Base-by-base conservation (phyloP, 257 asterid species). In the Solanum arcanum region DNA sequence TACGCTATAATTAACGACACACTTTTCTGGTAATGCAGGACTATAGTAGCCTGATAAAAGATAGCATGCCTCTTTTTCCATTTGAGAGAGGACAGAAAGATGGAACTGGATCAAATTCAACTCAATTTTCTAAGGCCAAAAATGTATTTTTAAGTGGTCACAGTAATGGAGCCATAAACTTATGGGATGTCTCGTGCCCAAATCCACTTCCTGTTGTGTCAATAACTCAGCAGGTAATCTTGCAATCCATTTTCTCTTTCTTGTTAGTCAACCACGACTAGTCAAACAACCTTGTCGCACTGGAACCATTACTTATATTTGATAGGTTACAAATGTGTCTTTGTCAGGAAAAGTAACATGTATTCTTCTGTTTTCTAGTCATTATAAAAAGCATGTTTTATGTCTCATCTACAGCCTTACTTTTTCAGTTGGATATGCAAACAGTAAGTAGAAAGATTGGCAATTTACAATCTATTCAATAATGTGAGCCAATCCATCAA, bases 101-200 rank as follows among this genome's bases (percentile, higher is more conserved):
- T 87, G 98, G 96, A 90, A 88, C 91, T 85, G 90, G 83, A 89
- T 89, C 98, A 66, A 92, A 86, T 86, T 84, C 93, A 33, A 77
- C 89, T 83, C 87, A 94, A n/a, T 90, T 95, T 90, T 91, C 95
- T 21, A 95, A 89, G 90, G 94, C 95, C 68, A 90, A 88, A 86
- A 97, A 97, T 91, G 86, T 97, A 86, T 91, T 91, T 87, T 88
- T 97, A 82, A 94, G 98, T 31, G 99, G 99, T 62, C 98, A 97
- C 86, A 87, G 89, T 86, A 92, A 93, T 87, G 99, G 99, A 83
- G 92, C 92, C 76, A 91, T 95, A 83, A 95, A 94, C 85, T 93
- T 95, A 90, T 97, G 99, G 99, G 98, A 95, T 90, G 95, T 94
- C 83, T 91, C 98, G 21, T 91, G 97, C 90, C 97, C 98, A 18